A percentile compares a stretch with the other conserved stretches of the same genome.
phyloP scores from a whole-genome alignment of 1,284 basidiomycete genomes.

The Melanopsichium pennsylvanicum region DNA sequence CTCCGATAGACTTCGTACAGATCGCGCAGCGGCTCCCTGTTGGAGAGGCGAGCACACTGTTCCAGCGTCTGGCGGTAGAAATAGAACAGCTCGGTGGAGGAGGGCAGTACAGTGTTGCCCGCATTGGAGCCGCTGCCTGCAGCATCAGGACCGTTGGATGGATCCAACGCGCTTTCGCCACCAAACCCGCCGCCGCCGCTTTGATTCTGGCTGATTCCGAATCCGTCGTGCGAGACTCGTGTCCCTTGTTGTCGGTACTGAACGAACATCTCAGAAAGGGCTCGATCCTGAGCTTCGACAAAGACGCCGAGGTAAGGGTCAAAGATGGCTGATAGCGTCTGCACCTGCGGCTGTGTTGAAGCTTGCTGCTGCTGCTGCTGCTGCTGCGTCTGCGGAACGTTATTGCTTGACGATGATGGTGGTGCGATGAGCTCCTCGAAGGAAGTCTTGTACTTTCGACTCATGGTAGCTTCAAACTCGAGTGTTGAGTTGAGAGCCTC shows the following conservation, averaged over 20 bases:
- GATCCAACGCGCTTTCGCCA: constrained; percentile 69
- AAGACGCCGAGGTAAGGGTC: constrained; percentile 91
- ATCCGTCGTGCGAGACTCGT: constrained; percentile 23
- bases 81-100: constrained; percentile 95
- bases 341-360: constrained; percentile 39
- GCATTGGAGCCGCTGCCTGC: constrained; percentile 71
- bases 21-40: constrained; percentile 57
- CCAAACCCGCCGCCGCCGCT: constrained; percentile 43
- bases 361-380: constrained; percentile 4
- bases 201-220: constrained; percentile 3
- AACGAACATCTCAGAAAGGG: constrained; percentile 62
- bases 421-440: constrained; percentile 42
- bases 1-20: constrained; percentile 74
- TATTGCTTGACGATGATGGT: background rate
- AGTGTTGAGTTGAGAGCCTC: constrained; percentile 59
- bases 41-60: constrained; percentile 77
- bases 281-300: constrained; percentile 91
- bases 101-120: constrained; percentile 77
- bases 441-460: constrained; percentile 44
- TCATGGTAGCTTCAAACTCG: constrained; percentile 58
- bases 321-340: constrained; percentile 76
- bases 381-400: background rate
- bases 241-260: constrained; percentile 38
- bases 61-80: constrained; percentile 95
- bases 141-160: constrained; percentile 69